Evolutionary conservation across 1,284 basidiomycete genomes (phyloP), one percentile per base, ranked within the genome.

Genomic region (Cutaneotrichosporon sp.): DNA sequence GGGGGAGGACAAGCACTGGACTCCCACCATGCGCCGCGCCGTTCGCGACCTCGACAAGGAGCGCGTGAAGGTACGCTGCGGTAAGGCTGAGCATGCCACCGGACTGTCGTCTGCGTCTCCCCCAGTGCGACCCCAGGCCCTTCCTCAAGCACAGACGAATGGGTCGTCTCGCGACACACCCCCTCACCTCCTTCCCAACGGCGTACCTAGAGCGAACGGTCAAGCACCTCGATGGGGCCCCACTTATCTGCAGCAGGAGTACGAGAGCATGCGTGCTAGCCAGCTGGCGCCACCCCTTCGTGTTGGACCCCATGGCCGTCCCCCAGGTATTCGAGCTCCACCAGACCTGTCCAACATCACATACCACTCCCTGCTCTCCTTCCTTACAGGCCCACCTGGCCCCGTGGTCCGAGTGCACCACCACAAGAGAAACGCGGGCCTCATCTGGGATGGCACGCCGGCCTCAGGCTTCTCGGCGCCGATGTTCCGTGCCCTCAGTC

Each of bases 401-500:
- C 34, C 40, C 1, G 42, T 61, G 8, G 9, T 65, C 11, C 63
- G 63, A 7, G 49, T 65, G 6, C 58, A 65, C 56, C 31, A 58
- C 42, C 1, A 30, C 46, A 21, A n/a, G 32, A 21, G 55, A 1
- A 9, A 14, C 18, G 40, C 55, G 2, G 36, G 6, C 31, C 60
- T 65, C 9, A 13, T n/a, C 13, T 60, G 58, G 58, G 51, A 51
- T 10, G 60, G 60, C 31, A n/a, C 11, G 4, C 21, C 10, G 21
- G 55, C 10, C 14, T 60, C 58, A 7, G 58, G 58, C 10, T 60
- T 60, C 50, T 31, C 50, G 16, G 16, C 50, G 26, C 30, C 26
- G 2, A 30, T 8, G 13, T 56, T 49, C 52, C 30, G 32, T 8
- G 26, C 18, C 38, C 60, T 61, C 52, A 56, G 52, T 14, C 60